phyloP scores from a whole-genome alignment of 352 stramenopile genomes.

The Aphanomyces stellatus region DNA sequence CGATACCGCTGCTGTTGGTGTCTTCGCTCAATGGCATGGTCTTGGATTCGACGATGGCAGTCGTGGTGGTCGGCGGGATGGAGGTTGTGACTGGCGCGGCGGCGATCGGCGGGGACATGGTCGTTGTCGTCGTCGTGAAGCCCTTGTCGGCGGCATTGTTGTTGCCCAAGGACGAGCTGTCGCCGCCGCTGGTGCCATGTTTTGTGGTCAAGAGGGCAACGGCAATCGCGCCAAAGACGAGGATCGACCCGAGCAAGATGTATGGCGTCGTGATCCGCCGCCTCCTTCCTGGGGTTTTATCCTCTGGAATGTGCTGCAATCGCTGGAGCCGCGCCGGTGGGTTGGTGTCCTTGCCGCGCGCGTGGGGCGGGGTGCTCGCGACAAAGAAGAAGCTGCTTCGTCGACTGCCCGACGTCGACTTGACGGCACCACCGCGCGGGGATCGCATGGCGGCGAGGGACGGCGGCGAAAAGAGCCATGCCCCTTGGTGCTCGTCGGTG shows the following conservation, averaged over 20 bases:
- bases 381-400: not conserved
- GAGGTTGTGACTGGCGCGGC: not conserved
- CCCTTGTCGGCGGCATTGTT: not conserved
- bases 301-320: slow-evolving; percentile 5
- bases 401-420: not conserved
- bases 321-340: not conserved
- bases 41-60: not conserved
- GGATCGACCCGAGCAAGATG: not conserved
- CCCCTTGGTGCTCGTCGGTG: not conserved
- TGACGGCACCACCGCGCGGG: not conserved
- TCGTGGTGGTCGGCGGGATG: not conserved
- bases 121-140: not conserved
- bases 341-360: not conserved
- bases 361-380: not conserved
- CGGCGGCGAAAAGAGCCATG: slow-evolving; percentile 13
- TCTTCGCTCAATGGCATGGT: not conserved
- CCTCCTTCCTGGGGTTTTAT: not conserved
- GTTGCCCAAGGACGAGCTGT: not conserved
- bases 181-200: not conserved
- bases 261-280: not conserved
- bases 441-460: not conserved
- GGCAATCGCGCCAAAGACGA: slow-evolving; percentile 4
- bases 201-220: not conserved
- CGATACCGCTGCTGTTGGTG: not conserved
- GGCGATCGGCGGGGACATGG: not conserved